A percentile compares a stretch with the other conserved stretches of the same genome.
Evolutionary conservation across 805 yeast species (phyloP).

Genomic region (Yarrowia keelungensis): DNA sequence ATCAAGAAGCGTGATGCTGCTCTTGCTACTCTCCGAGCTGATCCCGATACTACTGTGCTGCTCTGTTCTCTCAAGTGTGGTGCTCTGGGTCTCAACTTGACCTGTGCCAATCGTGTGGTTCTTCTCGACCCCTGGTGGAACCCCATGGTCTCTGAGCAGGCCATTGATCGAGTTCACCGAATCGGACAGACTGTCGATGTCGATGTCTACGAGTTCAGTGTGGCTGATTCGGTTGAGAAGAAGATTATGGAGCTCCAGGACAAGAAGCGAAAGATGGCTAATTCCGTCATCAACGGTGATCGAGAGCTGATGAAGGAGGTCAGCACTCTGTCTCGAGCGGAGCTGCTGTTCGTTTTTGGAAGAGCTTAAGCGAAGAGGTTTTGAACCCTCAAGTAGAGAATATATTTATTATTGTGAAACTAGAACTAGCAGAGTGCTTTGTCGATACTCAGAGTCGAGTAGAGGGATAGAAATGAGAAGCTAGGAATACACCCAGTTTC

Average conservation of each 20-base stretch:
- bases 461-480: too few relatives aligned
- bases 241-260: conserved; percentile 51
- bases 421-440: too few relatives aligned
- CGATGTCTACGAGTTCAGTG: conserved; percentile 55
- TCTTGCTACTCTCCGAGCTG: conserved; percentile 48
- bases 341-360: conserved; percentile 45
- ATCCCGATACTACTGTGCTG: conserved; percentile 48
- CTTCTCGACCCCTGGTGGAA: conserved; percentile 60
- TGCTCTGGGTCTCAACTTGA: conserved; percentile 56
- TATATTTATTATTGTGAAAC: conserved; percentile 2
- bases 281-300: conserved; percentile 48
- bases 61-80: conserved; percentile 57
- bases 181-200: conserved; percentile 57
- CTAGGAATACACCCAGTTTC: too few relatives aligned
- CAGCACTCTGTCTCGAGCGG: conserved; percentile 45
- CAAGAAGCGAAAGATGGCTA: conserved; percentile 50
- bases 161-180: conserved; percentile 60
- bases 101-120: conserved; percentile 54
- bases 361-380: background rate
- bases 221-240: conserved; percentile 54
- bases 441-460: too few relatives aligned
- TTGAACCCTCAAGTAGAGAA: background rate
- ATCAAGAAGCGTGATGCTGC: conserved; percentile 48
- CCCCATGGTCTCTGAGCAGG: conserved; percentile 60
- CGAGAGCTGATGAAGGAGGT: conserved; percentile 40